Percentiles rank a stretch among this genome's conserved stretches.
phyloP scores from a whole-genome alignment of 345 rosid species.

The Iberis pinnata region DNA sequence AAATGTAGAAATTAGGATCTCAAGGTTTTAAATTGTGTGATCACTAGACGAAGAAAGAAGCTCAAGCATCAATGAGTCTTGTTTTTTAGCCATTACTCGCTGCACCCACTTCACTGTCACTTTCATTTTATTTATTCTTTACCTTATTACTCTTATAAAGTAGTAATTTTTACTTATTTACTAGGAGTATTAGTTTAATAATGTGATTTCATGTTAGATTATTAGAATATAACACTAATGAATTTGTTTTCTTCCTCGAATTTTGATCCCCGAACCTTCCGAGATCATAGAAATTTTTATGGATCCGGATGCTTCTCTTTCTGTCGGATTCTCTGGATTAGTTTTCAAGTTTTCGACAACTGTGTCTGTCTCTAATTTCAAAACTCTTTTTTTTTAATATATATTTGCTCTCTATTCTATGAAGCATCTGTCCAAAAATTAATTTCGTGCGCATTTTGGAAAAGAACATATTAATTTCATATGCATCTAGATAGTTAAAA shows the following conservation, averaged over 20 bases:
- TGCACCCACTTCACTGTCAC: constrained; percentile 37
- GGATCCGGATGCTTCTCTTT: constrained; percentile 47
- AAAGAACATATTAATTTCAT: constrained; percentile 31
- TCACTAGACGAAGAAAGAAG: constrained; percentile 32
- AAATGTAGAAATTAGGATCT: constrained; percentile 23
- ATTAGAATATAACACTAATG: not conserved
- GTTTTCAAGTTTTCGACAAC: constrained; percentile 54
- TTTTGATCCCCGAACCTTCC: constrained; percentile 48
- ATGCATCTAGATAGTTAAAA: constrained; percentile 4
- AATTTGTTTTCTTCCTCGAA: constrained; percentile 21
- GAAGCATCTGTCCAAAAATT: constrained; percentile 34
- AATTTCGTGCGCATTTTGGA: constrained; percentile 27
- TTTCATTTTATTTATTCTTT: not conserved
- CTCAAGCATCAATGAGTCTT: constrained; percentile 34
- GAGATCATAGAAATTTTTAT: constrained; percentile 30
- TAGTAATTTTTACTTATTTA: no score
- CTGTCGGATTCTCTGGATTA: constrained; percentile 36
- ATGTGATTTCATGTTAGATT: constrained; percentile 22
- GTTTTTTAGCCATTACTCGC: constrained; percentile 34
- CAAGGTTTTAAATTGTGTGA: constrained; percentile 30
- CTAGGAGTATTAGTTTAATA: no score
- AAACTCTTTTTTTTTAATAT: not conserved
- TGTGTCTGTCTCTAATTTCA: constrained; percentile 27
- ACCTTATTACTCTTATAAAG: not conserved
- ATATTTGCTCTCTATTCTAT: constrained; percentile 13